Evolutionary conservation across 1,284 basidiomycete genomes (phyloP).

Genomic region (Mycosarcoma maydis): DNA sequence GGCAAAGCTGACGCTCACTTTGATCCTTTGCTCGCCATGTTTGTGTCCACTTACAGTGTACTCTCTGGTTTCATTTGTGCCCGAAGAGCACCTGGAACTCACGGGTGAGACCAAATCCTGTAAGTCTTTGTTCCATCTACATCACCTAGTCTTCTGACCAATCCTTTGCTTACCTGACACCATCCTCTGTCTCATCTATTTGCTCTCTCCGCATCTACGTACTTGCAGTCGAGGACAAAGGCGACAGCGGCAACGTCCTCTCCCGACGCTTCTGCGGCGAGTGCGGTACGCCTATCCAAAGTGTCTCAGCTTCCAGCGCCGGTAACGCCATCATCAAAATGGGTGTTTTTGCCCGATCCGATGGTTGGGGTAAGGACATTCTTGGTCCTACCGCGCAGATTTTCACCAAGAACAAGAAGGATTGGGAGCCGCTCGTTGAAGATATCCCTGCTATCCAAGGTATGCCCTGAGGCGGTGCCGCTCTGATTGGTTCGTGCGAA

Average conservation of each 20-base stretch:
- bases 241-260: slow-evolving; percentile 16
- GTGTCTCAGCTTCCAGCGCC: slow-evolving; percentile 3
- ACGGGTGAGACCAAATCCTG: slow-evolving; percentile 21
- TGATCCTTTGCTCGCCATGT: no score
- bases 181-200: not conserved
- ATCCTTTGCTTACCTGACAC: no score
- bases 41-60: slow-evolving; percentile 10
- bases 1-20: not conserved
- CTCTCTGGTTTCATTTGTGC: slow-evolving; percentile 28
- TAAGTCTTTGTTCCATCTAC: not conserved
- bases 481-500: no score
- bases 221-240: slow-evolving; percentile 15
- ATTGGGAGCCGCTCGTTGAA: slow-evolving; percentile 20
- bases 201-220: no score
- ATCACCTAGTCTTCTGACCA: no score
- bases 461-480: not conserved
- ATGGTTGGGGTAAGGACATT: slow-evolving; percentile 11
- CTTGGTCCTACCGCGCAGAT: slow-evolving; percentile 14
- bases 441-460: slow-evolving; percentile 6
- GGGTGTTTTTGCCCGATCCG: slow-evolving; percentile 26
- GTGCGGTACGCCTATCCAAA: slow-evolving; percentile 21
- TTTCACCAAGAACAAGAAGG: slow-evolving; percentile 22
- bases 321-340: slow-evolving; percentile 32
- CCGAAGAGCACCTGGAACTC: slow-evolving; percentile 27
- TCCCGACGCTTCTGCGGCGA: slow-evolving; percentile 22